Evolutionary conservation across 192 early-diverging fungal species (phyloP), one percentile per base, ranked within the genome.

Genomic region (Gorgonomyces haynaldii): DNA sequence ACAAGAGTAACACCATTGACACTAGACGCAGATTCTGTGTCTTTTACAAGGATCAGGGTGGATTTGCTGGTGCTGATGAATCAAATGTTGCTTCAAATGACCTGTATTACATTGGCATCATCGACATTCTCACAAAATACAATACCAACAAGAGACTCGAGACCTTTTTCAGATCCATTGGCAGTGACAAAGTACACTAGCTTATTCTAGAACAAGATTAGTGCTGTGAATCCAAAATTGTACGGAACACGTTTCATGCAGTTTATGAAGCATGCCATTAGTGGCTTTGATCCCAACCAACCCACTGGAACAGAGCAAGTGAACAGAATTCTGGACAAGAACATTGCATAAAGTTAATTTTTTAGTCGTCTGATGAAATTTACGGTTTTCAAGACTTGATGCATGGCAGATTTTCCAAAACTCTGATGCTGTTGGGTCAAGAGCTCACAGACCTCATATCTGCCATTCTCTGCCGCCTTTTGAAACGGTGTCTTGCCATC

Each of bases 71-170:
- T 20, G 85, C 89, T 1, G 80, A 84, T 50, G 69, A 78, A 38
- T 44, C 66, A 34, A 81, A 94, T 56, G 56, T 76, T 35, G 75
- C 82, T 1, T 57, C 72, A 6, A 67, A 75, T 38, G 66, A 82
- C 42, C 27, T 96, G 6, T 98, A 98, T 67, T 96, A 91, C 57
- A 74, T 99, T 52, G 92, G 93, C 10, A 82, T 96, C 50, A 99
- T 99, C 43, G 96, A 99, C 56, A 97, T 99, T 37, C 75, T 99
- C 45, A 99, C 96, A 13, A 81, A 86, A 3, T 99, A 96, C 66
- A 83, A 89, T 62, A 59, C 77, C 23, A 63, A 75, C 38, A 99
- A 99, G 66, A 81, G 84, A 53, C 52, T 83, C 27, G 96, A 99
- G 58, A 85, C 89, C 50, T 62, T 85, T 20, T 91, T 83, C 73